Evolutionary conservation across 495 filamentous ascomycete species (phyloP), one percentile per base, ranked within the genome.

Genomic region (Penicillium roqueforti): DNA sequence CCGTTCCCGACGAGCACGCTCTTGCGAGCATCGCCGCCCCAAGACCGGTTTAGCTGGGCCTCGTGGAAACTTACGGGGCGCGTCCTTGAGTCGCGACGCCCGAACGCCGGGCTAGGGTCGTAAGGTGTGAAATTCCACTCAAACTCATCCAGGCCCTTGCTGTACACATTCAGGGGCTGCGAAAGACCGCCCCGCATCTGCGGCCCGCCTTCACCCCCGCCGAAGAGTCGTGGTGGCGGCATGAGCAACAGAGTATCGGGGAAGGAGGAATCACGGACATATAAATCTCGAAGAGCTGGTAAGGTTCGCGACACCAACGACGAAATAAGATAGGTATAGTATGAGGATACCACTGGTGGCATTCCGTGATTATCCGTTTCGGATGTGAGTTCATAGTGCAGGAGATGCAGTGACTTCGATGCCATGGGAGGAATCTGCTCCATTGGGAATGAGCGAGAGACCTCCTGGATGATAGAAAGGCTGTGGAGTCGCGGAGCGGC

Each of bases 271-370:
- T 96, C 91, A 9, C 89, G 87, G 37, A 96, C 93, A 68, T 95
- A 97, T 23, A 97, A 77, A 18, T 83, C 77, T 6, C 71, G 74
- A 1, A 98, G 80, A 11, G 80, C 76, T 9, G 91, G 88, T 0
- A 98, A 79, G 14, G 80, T 76, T 52, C 85, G 83, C n/a, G 81
- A 78, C 57, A 90, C 81, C 29, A 98, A 77, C 6, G 88, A 93
- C 34, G 79, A 78, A 20, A 91, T 80, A n/a, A 98, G 82, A 73
- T 95, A 96, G 40, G 77, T 74, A 66, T 98, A 96, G 74, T 96
- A 95, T 47, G 83, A 85, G 4, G 76, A 70, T 1, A 82, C 78
- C 7, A 84, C 81, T 18, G 77, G 79, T 4, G 83, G 74, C 38
- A 88, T 79, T 20, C 80, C 78, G 53, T 73, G 75, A 14, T 67